Percentiles rank a stretch among this genome's conserved stretches.
Evolutionary conservation across 805 yeast species (phyloP).

Genomic region (Ogataea neopini): DNA sequence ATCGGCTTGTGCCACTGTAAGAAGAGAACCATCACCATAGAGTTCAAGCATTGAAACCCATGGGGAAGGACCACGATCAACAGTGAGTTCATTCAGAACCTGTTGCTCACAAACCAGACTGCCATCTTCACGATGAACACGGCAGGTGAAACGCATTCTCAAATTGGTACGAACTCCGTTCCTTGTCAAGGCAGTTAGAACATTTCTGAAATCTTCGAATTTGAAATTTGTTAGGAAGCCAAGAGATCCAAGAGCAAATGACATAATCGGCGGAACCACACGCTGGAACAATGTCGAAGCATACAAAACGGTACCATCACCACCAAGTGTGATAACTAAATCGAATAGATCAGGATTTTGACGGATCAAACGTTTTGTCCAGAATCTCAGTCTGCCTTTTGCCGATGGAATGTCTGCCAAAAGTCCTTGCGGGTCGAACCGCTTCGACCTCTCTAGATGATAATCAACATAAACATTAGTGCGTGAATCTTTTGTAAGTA

Average conservation of each 20-base stretch:
- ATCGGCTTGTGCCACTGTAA: slow-evolving; percentile 93
- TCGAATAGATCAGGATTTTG: slow-evolving; percentile 56
- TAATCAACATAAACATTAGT: slow-evolving; percentile 68
- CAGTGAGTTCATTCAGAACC: slow-evolving; percentile 84
- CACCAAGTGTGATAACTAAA: slow-evolving; percentile 86
- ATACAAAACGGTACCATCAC: slow-evolving; percentile 93
- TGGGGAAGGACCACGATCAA: slow-evolving; percentile 94
- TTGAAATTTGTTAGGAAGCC: slow-evolving; percentile 90
- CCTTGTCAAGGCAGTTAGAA: slow-evolving; percentile 57
- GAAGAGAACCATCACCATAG: slow-evolving; percentile 80
- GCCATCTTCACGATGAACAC: slow-evolving; percentile 59
- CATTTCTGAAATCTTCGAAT: slow-evolving; percentile 68
- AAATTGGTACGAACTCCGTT: slow-evolving; percentile 76
- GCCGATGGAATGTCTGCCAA: slow-evolving; percentile 48
- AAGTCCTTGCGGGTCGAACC: slow-evolving; percentile 62
- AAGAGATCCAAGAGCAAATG: slow-evolving; percentile 86
- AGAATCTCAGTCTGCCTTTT: slow-evolving; percentile 53
- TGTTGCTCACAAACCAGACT: slow-evolving; percentile 65
- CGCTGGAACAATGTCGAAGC: slow-evolving; percentile 84
- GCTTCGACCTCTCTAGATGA: slow-evolving; percentile 56
- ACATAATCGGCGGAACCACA: slow-evolving; percentile 87
- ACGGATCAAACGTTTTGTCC: slow-evolving; percentile 64
- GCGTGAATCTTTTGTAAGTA: slow-evolving; percentile 41
- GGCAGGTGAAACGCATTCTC: slow-evolving; percentile 85
- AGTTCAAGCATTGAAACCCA: slow-evolving; percentile 86